A percentile compares a stretch with the other conserved stretches of the same genome.
Conservation (phyloP, 306 rosid genomes). For the Castanea sativa region DNA sequence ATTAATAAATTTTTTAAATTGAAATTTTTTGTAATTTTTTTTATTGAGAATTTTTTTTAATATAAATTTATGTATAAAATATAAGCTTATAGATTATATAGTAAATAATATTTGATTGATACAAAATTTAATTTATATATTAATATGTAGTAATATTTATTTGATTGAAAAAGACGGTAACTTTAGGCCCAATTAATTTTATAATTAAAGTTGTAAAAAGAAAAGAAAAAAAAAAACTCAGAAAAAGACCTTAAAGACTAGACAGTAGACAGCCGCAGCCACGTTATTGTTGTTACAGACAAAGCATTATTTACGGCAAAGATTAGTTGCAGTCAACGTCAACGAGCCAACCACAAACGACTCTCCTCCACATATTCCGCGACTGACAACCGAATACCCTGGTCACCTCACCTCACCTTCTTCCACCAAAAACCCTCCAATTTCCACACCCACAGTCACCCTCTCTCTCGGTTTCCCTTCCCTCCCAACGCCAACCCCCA, state of each 20-base stretch:
- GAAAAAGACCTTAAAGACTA: not conserved
- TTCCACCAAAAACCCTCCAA: not conserved
- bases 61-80: no score
- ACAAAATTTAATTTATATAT: no score
- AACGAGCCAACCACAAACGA: not conserved
- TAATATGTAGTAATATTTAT: no score
- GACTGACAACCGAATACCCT: slow-evolving; percentile 23
- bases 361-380: slow-evolving; percentile 17
- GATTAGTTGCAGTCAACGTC: not conserved
- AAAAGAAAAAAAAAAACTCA: no score
- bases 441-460: not conserved
- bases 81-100: no score
- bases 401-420: slow-evolving; percentile 9
- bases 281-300: not conserved
- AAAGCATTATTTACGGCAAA: slow-evolving; percentile 8
- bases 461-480: not conserved
- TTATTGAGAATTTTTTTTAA: no score
- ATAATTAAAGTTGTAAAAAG: accelerated
- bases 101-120: accelerated
- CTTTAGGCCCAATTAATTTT: accelerated
- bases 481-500: not conserved
- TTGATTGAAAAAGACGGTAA: accelerated
- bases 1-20: no score
- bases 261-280: not conserved
- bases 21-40: no score